Evolutionary conservation across 768 basidiomycete species (phyloP), one percentile per base, ranked within the genome.

Genomic region (Trametes elegans): DNA sequence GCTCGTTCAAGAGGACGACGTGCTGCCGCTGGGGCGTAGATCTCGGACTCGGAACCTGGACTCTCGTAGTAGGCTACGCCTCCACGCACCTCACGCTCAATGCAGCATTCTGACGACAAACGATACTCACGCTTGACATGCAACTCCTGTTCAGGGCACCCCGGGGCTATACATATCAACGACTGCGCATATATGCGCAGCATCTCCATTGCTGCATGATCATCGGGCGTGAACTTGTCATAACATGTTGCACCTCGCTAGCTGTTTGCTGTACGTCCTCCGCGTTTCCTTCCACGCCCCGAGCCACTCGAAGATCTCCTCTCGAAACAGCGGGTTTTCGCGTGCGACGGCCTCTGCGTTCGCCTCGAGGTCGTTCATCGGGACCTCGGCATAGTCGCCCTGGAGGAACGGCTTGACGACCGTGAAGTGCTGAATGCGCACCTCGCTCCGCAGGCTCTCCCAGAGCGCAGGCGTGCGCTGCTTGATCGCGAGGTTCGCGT

Each of bases 401-500:
- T 59, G 60, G 7, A 67, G 58, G 55, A 64, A 68, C 29, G 63
- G 68, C 59, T 68, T 67, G 21, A 65, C 62, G 32, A 58, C n/a
- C 28, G 72, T 71, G 55, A 70, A 74, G 56, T 73, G 73, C 46
- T 73, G 63, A 21, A 73, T 51, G 19, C 68, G 64, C 45, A 66
- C 57, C 56, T 72, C 66, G 16, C 61, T 52, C 61, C 61, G 60
- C 46, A 73, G 31, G 13, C 61, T 64, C 9, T 61, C 48, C 72
- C 73, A 74, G 24, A 74, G 38, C 40, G 42, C 59, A 2, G 67
- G 66, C 39, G 64, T 67, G 42, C 66, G 61, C 44, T 58, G 55
- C 61, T 66, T 71, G 58, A 73, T 70, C 3, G 65, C 72, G n/a
- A 73, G 62, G 60, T 73, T 73, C 13, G 63, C 72, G 49, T 72